Percentiles rank a stretch among this genome's conserved stretches.
These are phyloP conservation scores for Excoecaria agallocha DNA, from an alignment of 345 rosid genomes.

Conservation along the genomic window DNA sequence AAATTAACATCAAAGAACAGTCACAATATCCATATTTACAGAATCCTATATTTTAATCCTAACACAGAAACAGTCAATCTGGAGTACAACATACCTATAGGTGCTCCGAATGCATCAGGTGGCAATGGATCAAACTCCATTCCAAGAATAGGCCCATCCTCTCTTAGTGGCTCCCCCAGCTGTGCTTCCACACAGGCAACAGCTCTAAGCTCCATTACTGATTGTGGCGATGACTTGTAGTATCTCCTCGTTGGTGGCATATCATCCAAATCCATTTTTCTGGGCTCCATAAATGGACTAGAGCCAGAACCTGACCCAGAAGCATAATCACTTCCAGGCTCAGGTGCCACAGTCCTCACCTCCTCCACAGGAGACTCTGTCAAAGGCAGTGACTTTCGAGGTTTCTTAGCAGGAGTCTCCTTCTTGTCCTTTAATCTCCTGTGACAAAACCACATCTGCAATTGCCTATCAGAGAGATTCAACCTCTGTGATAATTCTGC, in stretches of 20 bases:
- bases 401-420: constrained; percentile 52
- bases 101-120: constrained; percentile 90
- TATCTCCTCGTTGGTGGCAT: constrained; percentile 41
- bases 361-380: constrained; percentile 50
- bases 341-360: constrained; percentile 36
- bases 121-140: constrained; percentile 98
- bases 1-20: neutral
- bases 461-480: constrained; percentile 88
- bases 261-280: constrained; percentile 41
- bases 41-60: neutral
- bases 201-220: constrained; percentile 80
- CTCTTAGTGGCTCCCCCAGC: constrained; percentile 92
- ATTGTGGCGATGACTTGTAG: constrained; percentile 59
- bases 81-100: constrained; percentile 51
- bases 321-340: constrained; percentile 53
- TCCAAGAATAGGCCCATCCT: constrained; percentile 94
- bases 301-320: constrained; percentile 80
- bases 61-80: neutral
- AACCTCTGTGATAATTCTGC: constrained; percentile 72
- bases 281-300: constrained; percentile 48
- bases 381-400: constrained; percentile 34
- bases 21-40: neutral
- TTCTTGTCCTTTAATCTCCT: constrained; percentile 92
- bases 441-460: constrained; percentile 99
- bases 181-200: constrained; percentile 91